These are phyloP conservation scores for Aureobasidium sp. DNA, from an alignment of 2,329 filamentous ascomycete species.

Conservation along the genomic window DNA sequence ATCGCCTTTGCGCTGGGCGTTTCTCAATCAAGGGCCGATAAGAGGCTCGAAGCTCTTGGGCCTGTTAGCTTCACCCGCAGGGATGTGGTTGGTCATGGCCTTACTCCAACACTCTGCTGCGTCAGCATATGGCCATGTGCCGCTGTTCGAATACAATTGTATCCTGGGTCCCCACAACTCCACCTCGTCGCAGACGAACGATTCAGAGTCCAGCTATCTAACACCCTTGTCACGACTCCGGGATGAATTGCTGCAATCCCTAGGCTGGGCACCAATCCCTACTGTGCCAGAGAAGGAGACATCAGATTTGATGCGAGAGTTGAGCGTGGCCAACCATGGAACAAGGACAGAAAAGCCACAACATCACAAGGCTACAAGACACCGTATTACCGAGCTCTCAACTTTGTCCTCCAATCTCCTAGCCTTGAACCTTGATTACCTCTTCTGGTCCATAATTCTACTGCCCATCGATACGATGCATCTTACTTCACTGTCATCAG, in stretches of 20 bases:
- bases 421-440: not conserved
- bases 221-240: not conserved
- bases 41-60: not conserved
- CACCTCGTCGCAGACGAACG: not conserved
- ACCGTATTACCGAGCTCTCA: not conserved
- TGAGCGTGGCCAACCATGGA: not conserved
- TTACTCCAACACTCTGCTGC: not conserved
- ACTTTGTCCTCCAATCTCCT: slow-evolving; percentile 3
- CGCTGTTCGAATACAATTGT: not conserved
- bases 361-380: not conserved
- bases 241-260: not conserved
- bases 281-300: not conserved
- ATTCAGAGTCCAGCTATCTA: not conserved
- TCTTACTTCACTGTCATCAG: not conserved
- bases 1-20: slow-evolving; percentile 12
- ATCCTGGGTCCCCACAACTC: slow-evolving; percentile 8
- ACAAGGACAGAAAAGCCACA: not conserved
- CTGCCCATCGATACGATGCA: slow-evolving; percentile 3
- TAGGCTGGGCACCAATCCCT: slow-evolving; percentile 9
- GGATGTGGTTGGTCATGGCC: not conserved
- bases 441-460: slow-evolving; percentile 1
- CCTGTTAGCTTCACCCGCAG: slow-evolving; percentile 2
- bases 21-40: not conserved
- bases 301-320: not conserved
- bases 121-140: not conserved